Evolutionary conservation across 768 basidiomycete genomes (phyloP).

Genomic region (Naganishia friedmannii): DNA sequence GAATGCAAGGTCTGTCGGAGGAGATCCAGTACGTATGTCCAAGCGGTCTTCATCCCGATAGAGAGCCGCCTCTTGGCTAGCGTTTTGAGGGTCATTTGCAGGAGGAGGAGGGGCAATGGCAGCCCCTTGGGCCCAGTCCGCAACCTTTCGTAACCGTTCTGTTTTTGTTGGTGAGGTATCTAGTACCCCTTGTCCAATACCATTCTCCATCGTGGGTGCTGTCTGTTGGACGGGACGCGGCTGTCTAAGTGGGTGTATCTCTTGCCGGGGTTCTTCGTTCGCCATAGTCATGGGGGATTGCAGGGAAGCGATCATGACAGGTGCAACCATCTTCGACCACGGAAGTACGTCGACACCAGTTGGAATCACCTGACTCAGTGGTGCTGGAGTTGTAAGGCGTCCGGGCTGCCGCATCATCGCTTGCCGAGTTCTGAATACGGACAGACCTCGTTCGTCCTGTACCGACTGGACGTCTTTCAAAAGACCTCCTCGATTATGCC

Average conservation of each 20-base stretch:
- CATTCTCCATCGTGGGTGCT: not conserved
- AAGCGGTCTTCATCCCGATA: slow-evolving; percentile 15
- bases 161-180: slow-evolving; percentile 13
- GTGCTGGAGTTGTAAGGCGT: not conserved
- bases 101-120: slow-evolving; percentile 3
- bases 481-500: not conserved
- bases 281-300: not conserved
- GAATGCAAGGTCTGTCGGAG: not conserved
- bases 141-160: slow-evolving; percentile 3
- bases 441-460: not conserved
- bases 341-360: too few relatives aligned
- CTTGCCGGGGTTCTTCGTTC: too few relatives aligned
- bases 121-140: slow-evolving; percentile 13
- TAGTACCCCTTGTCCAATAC: too few relatives aligned
- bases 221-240: not conserved
- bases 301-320: not conserved
- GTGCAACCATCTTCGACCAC: not conserved
- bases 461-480: not conserved
- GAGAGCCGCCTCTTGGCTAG: slow-evolving; percentile 10
- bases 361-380: not conserved
- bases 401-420: not conserved
- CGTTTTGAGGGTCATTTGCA: slow-evolving; percentile 1
- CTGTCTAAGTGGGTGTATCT: not conserved
- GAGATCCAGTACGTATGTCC: not conserved
- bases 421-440: slow-evolving; percentile 2